Percentiles rank a stretch among this genome's conserved stretches.
Evolutionary conservation across 257 asterid species (phyloP).

Genomic region (Agastache rugosa): DNA sequence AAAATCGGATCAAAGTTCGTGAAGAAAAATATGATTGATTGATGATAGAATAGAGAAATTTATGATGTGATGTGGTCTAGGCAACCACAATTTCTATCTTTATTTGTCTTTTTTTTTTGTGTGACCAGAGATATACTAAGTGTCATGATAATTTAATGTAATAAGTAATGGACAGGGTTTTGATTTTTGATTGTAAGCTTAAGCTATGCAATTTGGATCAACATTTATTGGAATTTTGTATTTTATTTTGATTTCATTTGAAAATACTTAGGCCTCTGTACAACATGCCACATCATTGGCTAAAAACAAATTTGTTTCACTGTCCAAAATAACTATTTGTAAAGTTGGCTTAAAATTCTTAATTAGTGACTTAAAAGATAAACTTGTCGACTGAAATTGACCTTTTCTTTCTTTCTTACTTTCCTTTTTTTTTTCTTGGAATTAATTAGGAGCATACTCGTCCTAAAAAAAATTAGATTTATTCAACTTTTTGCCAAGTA

Average conservation of each 20-base stretch:
- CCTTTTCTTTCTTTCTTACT: neutral
- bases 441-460: too few species aligned
- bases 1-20: neutral
- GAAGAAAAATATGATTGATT: neutral
- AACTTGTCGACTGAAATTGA: constrained; percentile 23
- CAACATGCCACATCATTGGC: too few species aligned
- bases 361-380: neutral
- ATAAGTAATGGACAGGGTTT: neutral
- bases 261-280: neutral
- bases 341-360: too few species aligned
- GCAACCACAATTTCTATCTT: neutral
- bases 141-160: constrained; percentile 1
- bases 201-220: neutral
- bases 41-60: constrained; percentile 4
- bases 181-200: neutral
- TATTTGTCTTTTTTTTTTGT: neutral
- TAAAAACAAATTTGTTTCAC: neutral
- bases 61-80: neutral
- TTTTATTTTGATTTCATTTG: neutral
- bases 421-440: too few species aligned
- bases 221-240: neutral
- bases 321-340: too few species aligned
- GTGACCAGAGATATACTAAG: neutral
- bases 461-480: too few species aligned
- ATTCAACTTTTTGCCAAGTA: too few species aligned